phyloP scores from a whole-genome alignment of 495 filamentous ascomycete species.

The Bacidia gigantensis region DNA sequence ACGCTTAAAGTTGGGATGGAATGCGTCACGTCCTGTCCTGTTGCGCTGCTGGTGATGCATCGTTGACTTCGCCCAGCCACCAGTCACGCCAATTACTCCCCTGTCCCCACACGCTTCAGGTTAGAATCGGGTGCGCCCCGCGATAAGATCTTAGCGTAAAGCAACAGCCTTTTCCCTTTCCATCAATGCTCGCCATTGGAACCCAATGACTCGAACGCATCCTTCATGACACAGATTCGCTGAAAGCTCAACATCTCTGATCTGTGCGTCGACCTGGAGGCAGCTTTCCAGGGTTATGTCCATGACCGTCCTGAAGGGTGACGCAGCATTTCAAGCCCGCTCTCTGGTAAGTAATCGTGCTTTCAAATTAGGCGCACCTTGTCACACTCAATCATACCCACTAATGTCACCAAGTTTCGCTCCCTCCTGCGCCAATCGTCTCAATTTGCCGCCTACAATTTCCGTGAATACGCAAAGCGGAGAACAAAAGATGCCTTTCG shows the following conservation, averaged over 20 bases:
- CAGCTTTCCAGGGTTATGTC: constrained; percentile 17
- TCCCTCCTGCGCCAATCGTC: constrained; percentile 75
- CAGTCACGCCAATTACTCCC: background rate
- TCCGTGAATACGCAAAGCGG: constrained; percentile 87
- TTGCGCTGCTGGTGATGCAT: background rate
- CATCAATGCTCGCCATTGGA: background rate
- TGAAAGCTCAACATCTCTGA: too few relatives aligned
- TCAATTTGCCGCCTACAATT: constrained; percentile 90
- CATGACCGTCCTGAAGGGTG: constrained; percentile 40
- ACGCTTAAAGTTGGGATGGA: background rate
- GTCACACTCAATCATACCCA: too few relatives aligned
- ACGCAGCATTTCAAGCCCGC: constrained; percentile 55
- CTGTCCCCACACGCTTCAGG: background rate
- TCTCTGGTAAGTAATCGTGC: constrained; percentile 44
- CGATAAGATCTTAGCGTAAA: background rate
- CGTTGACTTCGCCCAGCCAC: background rate
- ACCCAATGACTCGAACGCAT: too few relatives aligned
- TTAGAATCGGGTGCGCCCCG: background rate
- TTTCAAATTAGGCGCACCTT: too few relatives aligned
- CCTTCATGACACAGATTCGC: too few relatives aligned
- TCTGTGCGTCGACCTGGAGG: too few relatives aligned
- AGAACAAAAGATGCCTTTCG: constrained; percentile 80
- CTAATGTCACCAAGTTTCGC: too few relatives aligned
- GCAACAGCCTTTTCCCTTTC: too few relatives aligned
- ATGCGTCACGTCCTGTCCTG: background rate